Base-by-base conservation (phyloP, 2,329 filamentous ascomycete species). In the Lecanicillium sp. region DNA sequence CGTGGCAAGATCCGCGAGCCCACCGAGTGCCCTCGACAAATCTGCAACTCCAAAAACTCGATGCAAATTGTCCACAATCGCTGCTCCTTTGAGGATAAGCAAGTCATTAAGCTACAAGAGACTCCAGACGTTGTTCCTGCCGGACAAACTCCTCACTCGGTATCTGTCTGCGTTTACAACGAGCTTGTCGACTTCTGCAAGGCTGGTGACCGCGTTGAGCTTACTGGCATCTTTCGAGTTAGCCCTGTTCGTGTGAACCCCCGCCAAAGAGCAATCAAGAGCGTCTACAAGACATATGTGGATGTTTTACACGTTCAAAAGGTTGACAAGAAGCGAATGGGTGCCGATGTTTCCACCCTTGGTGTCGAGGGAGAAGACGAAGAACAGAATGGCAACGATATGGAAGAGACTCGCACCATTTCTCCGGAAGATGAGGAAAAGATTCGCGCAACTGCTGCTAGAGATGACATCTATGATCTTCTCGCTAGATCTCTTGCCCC, bases 51-150 rank as follows among this genome's bases (percentile, higher is more conserved):
- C 39, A 84, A 82, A 57, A 96, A 98, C 64, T 95, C 90, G 2
- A 96, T 98, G 90, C 86, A 95, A 56, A 94, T 98, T 49, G 75
- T 96, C 15, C 92, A 98, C 68, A 98, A 98, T 62, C 82, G 92
- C 44, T 96, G 88, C 50, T 76, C 78, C 8, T 98, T 98, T 54
- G 83, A 89, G 40, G 92, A 98, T 59, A 98, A 98, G 68, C 92
- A 98, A 59, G 87, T 98, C 43, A 95, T 98, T 65, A 98, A 98
- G 61, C 71, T 98, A 29, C 92, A 98, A 62, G 92, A 98, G 62
- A 98, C 92, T 0, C 92, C 92, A 0, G 92, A 98, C 59, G 86
- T 80, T 28, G 84, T 98, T 14, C 92, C 92, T 35, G 84, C 95
- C 48, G 92, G 92, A 14, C 92, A 98, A 63, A 98, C 92, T 15